A percentile compares a stretch with the other conserved stretches of the same genome.
Conservation (phyloP, 192 early-diverging fungal species). For the Podila minutissima region DNA sequence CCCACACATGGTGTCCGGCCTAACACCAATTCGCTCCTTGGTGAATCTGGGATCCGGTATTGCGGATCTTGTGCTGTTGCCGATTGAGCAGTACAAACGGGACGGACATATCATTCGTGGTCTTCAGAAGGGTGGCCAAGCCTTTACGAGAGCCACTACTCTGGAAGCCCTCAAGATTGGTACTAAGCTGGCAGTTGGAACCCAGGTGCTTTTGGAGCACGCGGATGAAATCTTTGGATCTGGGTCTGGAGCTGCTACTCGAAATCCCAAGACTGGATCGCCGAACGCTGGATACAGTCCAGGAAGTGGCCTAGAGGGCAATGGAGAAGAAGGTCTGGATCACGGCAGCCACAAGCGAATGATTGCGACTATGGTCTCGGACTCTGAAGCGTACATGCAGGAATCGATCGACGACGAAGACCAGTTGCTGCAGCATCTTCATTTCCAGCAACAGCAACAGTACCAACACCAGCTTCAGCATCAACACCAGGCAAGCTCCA, state of each 20-base stretch:
- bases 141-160: slow-evolving; percentile 91
- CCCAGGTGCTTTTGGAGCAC: slow-evolving; percentile 89
- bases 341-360: slow-evolving; percentile 20
- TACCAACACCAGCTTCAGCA: slow-evolving; percentile 7
- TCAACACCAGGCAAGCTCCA: slow-evolving; percentile 1
- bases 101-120: slow-evolving; percentile 92
- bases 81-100: slow-evolving; percentile 91
- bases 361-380: slow-evolving; percentile 46
- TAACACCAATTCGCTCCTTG: slow-evolving; percentile 87
- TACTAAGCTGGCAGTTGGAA: slow-evolving; percentile 87
- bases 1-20: slow-evolving; percentile 88
- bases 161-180: slow-evolving; percentile 91
- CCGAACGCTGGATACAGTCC: slow-evolving; percentile 14
- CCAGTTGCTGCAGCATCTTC: slow-evolving; percentile 32
- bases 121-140: slow-evolving; percentile 86
- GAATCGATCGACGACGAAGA: slow-evolving; percentile 49
- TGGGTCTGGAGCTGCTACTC: slow-evolving; percentile 42
- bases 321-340: slow-evolving; percentile 3
- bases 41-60: slow-evolving; percentile 93
- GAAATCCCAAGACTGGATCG: slow-evolving; percentile 43
- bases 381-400: slow-evolving; percentile 42
- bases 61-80: slow-evolving; percentile 91
- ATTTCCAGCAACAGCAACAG: slow-evolving; percentile 21
- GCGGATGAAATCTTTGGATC: slow-evolving; percentile 82
- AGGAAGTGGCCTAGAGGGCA: slow-evolving; percentile 12